Evolutionary conservation across 805 yeast species (phyloP).

Genomic region (Torulaspora gathmanii): DNA sequence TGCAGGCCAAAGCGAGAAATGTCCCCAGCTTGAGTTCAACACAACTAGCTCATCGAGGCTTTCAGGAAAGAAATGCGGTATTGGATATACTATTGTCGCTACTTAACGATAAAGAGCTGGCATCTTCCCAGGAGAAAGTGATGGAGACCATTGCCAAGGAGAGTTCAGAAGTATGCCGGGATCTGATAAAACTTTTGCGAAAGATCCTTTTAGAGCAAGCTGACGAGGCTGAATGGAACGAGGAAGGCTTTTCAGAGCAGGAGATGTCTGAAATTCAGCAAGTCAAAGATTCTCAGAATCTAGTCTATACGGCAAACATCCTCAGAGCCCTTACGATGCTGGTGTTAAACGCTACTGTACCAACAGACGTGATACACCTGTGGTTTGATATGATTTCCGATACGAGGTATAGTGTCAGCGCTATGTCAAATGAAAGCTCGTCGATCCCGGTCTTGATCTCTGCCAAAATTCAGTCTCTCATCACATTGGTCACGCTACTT

Average conservation of each 20-base stretch:
- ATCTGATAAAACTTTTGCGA: constrained; percentile 19
- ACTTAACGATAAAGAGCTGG: constrained; percentile 24
- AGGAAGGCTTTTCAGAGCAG: constrained; percentile 7
- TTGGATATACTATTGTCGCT: constrained; percentile 40
- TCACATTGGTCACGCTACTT: constrained; percentile 47
- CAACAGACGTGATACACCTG: constrained; percentile 33
- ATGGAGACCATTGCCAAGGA: constrained; percentile 20
- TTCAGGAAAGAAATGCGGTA: constrained; percentile 50
- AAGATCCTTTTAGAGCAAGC: constrained; percentile 4
- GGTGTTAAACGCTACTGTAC: constrained; percentile 37
- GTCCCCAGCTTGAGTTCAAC: constrained; percentile 31
- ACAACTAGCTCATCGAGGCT: constrained; percentile 39
- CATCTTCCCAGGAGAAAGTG: constrained; percentile 24
- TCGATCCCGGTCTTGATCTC: constrained; percentile 16
- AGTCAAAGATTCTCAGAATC: constrained; percentile 26
- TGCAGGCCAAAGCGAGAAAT: constrained; percentile 38
- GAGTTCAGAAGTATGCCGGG: constrained; percentile 22
- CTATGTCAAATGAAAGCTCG: constrained; percentile 10
- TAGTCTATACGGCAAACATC: constrained; percentile 37
- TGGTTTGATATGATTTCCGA: constrained; percentile 56
- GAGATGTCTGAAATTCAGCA: constrained; percentile 16
- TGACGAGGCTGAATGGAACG: not conserved
- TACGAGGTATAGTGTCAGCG: constrained; percentile 1
- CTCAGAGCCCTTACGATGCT: constrained; percentile 39
- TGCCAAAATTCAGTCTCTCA: constrained; percentile 41